Conservation (phyloP, 768 basidiomycete genomes). For the Stropharia rugosoannulata region DNA sequence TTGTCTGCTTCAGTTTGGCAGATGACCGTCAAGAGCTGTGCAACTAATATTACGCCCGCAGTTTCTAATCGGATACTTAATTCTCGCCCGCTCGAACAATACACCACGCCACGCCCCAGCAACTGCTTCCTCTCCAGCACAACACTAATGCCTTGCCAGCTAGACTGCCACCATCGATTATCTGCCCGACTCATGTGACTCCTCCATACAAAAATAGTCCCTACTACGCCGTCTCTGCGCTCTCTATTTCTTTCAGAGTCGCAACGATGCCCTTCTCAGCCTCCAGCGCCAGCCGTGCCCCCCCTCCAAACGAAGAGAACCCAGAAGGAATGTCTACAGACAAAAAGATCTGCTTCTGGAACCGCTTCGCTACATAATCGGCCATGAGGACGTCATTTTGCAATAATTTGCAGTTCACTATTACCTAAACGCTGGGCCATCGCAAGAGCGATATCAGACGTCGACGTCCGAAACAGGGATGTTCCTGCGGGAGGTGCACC, state of each 20-base stretch:
- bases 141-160: neutral
- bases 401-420: slow-evolving; percentile 16
- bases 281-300: slow-evolving; percentile 45
- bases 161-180: slow-evolving; percentile 10
- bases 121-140: neutral
- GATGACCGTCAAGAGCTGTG: slow-evolving; percentile 26
- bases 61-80: slow-evolving; percentile 26
- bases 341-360: slow-evolving; percentile 69
- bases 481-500: slow-evolving; percentile 49
- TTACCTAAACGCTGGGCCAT: slow-evolving; percentile 84
- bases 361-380: slow-evolving; percentile 52
- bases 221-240: neutral
- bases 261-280: slow-evolving; percentile 63
- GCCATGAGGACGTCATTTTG: slow-evolving; percentile 11
- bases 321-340: slow-evolving; percentile 55
- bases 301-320: slow-evolving; percentile 46
- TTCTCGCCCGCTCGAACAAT: slow-evolving; percentile 12
- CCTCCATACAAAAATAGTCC: slow-evolving; percentile 10
- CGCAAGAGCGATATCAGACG: slow-evolving; percentile 61
- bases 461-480: slow-evolving; percentile 59
- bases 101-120: neutral
- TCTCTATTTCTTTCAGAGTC: slow-evolving; percentile 35
- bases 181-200: slow-evolving; percentile 17
- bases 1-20: slow-evolving; percentile 13
- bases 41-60: slow-evolving; percentile 21